Evolutionary conservation across 257 asterid genomes (phyloP), one percentile per base, ranked within the genome.

Genomic region (Lantana camara): DNA sequence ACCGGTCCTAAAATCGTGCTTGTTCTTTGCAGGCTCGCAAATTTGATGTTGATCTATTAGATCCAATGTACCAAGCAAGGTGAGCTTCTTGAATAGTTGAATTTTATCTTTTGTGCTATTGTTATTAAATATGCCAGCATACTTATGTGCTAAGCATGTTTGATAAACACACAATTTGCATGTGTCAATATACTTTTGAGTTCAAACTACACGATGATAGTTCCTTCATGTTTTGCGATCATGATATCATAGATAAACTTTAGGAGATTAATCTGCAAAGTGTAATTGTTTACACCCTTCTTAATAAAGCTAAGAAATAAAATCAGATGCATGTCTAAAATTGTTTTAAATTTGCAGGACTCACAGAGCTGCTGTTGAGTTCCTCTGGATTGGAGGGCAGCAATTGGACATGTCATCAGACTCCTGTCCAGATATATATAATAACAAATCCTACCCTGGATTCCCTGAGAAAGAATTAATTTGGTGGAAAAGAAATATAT

Each of bases 31-130:
- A 92, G 98, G 97, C 77, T 50, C 96, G 89, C 70, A 79, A 75
- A 75, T 90, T 79, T 69, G 88, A 88, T 71, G 34, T 64, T 24
- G 82, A 57, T 60, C 82, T 72, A 53, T 79, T 94, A 65, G 60
- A 94, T 73, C 93, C 85, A 27, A 94, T 94, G 99, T 94, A 94
- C 44, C 79, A 94, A 86, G 86, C 80, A 77, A 90, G 95, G 98
- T 92, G 32, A 69, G 71, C 38, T 71, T 49, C 55, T 65, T 5
- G 58, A n/a, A n/a, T n/a, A n/a, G n/a, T n/a, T n/a, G n/a, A 9
- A 56, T 29, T 57, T 41, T 54, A 4, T 55, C 44, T 51, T 56
- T 66, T 48, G 42, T 56, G 68, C 17, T 53, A 11, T 48, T 37
- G 20, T 47, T 66, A 17, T 57, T 44, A 21, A 38, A 44, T 66